phyloP scores from a whole-genome alignment of 345 rosid species.

The Kandelia obovata region DNA sequence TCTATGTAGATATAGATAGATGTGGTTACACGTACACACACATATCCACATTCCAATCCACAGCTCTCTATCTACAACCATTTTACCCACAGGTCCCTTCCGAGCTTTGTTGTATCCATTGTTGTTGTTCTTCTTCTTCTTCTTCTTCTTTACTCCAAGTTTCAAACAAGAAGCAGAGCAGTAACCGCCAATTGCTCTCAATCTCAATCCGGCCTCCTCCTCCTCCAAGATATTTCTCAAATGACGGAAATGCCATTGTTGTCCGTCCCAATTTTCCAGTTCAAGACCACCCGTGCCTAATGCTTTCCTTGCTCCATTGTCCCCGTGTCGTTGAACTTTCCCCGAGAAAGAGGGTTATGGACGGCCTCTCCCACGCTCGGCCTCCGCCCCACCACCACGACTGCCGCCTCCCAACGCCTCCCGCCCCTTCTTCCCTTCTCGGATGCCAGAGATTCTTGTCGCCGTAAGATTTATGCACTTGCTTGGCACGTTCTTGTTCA shows the following conservation, averaged over 20 bases:
- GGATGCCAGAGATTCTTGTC: constrained; percentile 38
- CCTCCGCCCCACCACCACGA: constrained; percentile 26
- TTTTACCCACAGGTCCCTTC: background rate
- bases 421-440: constrained; percentile 36
- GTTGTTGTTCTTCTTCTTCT: background rate
- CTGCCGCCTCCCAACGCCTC: constrained; percentile 24
- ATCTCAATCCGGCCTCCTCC: background rate
- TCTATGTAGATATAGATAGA: too few species aligned
- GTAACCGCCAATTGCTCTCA: background rate
- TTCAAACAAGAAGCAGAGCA: background rate
- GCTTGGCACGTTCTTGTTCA: background rate
- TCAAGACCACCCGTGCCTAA: background rate
- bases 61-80: background rate
- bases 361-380: constrained; percentile 37
- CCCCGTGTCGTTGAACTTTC: constrained; percentile 25
- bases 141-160: background rate
- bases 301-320: constrained; percentile 16
- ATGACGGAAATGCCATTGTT: constrained; percentile 22
- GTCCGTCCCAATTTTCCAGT: constrained; percentile 5
- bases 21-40: too few species aligned
- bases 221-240: background rate
- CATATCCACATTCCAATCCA: too few species aligned
- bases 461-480: constrained; percentile 38
- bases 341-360: constrained; percentile 35
- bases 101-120: background rate